phyloP scores from a whole-genome alignment of 2,329 filamentous ascomycete genomes.

The Microdochium trichocladiopsis region DNA sequence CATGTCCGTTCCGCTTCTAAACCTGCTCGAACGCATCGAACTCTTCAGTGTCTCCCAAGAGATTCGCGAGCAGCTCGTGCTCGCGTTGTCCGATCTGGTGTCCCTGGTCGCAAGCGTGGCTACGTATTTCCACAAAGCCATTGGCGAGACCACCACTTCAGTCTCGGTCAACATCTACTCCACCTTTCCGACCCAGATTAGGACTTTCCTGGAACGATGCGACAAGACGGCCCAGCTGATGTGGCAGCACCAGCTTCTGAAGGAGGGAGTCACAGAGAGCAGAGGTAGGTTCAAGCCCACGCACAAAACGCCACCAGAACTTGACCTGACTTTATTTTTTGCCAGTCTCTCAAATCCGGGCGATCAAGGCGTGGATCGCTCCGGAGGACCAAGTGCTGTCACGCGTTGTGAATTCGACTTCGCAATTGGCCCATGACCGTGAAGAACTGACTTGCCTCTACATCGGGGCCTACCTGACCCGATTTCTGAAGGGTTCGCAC shows the following conservation, averaged over 20 bases:
- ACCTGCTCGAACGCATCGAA: conserved; percentile 14
- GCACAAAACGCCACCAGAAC: background rate
- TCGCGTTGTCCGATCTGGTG: conserved; percentile 12
- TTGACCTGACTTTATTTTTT: background rate
- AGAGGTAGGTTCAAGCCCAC: conserved; percentile 13
- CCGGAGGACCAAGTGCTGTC: conserved; percentile 11
- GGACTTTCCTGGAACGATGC: conserved; percentile 10
- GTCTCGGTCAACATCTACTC: conserved; percentile 16
- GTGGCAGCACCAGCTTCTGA: conserved; percentile 23
- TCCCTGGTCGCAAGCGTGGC: conserved; percentile 12
- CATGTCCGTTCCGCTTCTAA: conserved; percentile 10
- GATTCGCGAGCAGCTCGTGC: conserved; percentile 12
- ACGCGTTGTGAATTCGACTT: conserved; percentile 4
- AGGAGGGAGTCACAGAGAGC: conserved; percentile 20
- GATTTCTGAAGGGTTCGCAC: conserved; percentile 9
- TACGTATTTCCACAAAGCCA: conserved; percentile 13
- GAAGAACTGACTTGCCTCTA: conserved; percentile 16
- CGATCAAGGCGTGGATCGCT: conserved; percentile 21
- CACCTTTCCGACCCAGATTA: conserved; percentile 10
- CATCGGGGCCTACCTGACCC: conserved; percentile 10
- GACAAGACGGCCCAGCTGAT: conserved; percentile 11
- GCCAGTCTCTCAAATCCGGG: conserved; percentile 19
- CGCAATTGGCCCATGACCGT: conserved; percentile 11
- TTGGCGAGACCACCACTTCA: conserved; percentile 4
- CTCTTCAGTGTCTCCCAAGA: conserved; percentile 12